These are phyloP conservation scores for Babesia microti DNA, from an alignment of 169 alveolate species.

Conservation along the genomic window DNA sequence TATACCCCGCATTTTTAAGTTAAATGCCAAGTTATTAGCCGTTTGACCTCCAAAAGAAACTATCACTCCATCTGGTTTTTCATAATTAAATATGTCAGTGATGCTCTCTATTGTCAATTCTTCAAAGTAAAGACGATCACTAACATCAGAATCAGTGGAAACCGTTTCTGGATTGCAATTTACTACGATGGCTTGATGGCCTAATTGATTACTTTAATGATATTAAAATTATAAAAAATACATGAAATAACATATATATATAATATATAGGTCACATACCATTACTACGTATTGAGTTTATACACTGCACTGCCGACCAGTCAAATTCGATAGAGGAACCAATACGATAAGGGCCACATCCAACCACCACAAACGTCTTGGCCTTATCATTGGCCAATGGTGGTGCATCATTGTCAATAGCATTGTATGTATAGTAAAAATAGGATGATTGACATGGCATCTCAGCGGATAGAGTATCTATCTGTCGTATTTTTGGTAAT, in stretches of 20 bases:
- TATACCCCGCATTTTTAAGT: conserved; percentile 43
- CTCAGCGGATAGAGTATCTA: conserved; percentile 80
- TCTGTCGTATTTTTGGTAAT: conserved; percentile 63
- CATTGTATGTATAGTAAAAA: conserved; percentile 72
- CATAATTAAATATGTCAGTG: conserved; percentile 56
- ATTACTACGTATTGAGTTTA: conserved; percentile 56
- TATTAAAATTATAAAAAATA: background rate
- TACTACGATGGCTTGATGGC: conserved; percentile 53
- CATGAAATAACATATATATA: background rate
- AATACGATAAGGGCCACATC: conserved; percentile 76
- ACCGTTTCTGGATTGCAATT: conserved; percentile 84
- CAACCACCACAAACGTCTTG: conserved; percentile 54
- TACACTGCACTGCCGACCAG: conserved; percentile 75
- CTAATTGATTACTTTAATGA: conserved; percentile 8
- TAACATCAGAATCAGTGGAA: conserved; percentile 77
- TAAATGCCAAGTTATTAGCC: conserved; percentile 70
- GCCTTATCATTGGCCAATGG: conserved; percentile 45
- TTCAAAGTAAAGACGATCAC: conserved; percentile 71
- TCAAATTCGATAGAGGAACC: conserved; percentile 79
- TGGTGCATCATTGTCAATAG: conserved; percentile 57
- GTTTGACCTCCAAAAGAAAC: conserved; percentile 80
- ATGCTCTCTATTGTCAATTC: conserved; percentile 63
- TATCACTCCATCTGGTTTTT: conserved; percentile 60
- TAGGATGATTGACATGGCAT: conserved; percentile 77
- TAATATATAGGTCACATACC: conserved; percentile 39